A percentile compares a stretch with the other conserved stretches of the same genome.
Evolutionary conservation across 192 early-diverging fungal species (phyloP).

Genomic region (Haplosporangium gracile): DNA sequence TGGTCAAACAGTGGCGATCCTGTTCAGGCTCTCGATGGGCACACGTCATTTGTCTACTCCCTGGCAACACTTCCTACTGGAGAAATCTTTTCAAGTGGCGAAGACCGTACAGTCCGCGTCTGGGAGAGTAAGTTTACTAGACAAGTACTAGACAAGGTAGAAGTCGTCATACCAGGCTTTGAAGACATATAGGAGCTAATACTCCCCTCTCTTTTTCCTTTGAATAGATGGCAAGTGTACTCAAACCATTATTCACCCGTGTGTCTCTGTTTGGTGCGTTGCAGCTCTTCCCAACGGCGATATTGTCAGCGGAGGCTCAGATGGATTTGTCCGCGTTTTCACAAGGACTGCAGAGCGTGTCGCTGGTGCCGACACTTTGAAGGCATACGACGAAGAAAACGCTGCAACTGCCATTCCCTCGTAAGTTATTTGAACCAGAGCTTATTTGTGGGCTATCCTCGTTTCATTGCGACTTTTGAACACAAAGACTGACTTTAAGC

Average conservation of each 20-base stretch:
- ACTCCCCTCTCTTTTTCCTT: background rate
- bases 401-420: slow-evolving; percentile 71
- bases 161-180: background rate
- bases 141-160: background rate
- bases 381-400: slow-evolving; percentile 68
- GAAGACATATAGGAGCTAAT: background rate
- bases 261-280: slow-evolving; percentile 94
- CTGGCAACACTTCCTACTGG: slow-evolving; percentile 77
- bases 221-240: slow-evolving; percentile 70
- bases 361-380: slow-evolving; percentile 62
- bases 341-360: slow-evolving; percentile 72
- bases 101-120: slow-evolving; percentile 90
- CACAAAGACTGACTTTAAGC: background rate
- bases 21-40: slow-evolving; percentile 82
- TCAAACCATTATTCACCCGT: slow-evolving; percentile 90
- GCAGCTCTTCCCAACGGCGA: slow-evolving; percentile 83
- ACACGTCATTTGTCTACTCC: slow-evolving; percentile 95
- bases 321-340: slow-evolving; percentile 87
- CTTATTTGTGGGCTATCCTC: too few species aligned
- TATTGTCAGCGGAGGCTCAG: slow-evolving; percentile 85
- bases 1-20: slow-evolving; percentile 84
- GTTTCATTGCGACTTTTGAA: background rate
- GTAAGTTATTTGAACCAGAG: slow-evolving; percentile 49
- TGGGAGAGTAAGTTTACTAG: slow-evolving; percentile 75
- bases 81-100: slow-evolving; percentile 90